phyloP scores from a whole-genome alignment of 2,329 filamentous ascomycete species.

The Zarea fungicola region DNA sequence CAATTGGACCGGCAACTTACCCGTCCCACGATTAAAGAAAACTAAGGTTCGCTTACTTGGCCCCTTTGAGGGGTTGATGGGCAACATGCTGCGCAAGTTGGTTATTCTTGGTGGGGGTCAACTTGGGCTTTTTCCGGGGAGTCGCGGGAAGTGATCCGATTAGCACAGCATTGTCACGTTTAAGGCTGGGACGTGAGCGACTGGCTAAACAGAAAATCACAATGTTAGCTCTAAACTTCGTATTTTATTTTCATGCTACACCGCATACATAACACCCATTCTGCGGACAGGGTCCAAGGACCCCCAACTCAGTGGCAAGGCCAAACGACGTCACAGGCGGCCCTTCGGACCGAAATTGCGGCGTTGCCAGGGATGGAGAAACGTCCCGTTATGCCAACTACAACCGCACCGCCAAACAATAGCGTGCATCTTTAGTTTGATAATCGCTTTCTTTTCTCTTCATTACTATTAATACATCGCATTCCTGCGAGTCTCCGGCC shows the following conservation, averaged over 20 bases:
- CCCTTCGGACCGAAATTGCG: conserved; percentile 13
- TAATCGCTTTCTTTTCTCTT: too few species aligned
- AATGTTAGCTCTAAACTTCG: not conserved
- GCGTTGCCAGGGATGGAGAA: not conserved
- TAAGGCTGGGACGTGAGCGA: not conserved
- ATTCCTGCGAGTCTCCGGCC: too few species aligned
- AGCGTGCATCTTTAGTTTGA: too few species aligned
- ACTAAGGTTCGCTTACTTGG: too few species aligned
- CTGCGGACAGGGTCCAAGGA: not conserved
- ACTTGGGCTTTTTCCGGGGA: conserved; percentile 4
- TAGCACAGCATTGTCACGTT: not conserved
- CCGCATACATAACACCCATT: not conserved
- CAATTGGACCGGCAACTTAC: too few species aligned
- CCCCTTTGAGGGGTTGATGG: too few species aligned
- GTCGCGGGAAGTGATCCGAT: conserved; percentile 9
- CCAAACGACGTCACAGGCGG: conserved; percentile 8
- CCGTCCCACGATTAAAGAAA: too few species aligned
- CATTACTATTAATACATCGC: too few species aligned
- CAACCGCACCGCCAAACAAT: not conserved
- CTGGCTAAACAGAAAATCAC: not conserved
- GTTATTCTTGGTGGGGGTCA: conserved; percentile 10
- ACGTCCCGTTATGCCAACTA: not conserved
- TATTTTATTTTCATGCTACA: not conserved
- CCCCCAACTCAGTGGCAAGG: not conserved
- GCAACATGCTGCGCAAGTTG: not conserved